phyloP scores from a whole-genome alignment of 2,329 filamentous ascomycete genomes.

The Epichloe sibirici region DNA sequence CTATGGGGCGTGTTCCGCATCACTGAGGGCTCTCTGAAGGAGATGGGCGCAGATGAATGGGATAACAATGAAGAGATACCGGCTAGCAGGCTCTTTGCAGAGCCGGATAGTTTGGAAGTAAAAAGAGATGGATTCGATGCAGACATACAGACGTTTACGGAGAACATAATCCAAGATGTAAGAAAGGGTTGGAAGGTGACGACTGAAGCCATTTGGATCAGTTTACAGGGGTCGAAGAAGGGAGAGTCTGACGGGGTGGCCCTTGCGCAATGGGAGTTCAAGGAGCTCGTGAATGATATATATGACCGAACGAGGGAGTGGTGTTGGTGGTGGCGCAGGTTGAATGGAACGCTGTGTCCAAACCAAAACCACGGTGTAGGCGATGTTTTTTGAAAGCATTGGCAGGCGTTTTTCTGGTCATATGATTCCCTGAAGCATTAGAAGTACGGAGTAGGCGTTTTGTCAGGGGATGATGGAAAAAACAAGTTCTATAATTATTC shows the following conservation, averaged over 20 bases:
- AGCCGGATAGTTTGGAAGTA: conserved; percentile 6
- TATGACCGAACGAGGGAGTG: conserved; percentile 20
- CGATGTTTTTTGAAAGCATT: conserved; percentile 6
- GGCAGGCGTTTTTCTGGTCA: not conserved
- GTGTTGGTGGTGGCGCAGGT: conserved; percentile 20
- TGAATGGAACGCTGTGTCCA: not conserved
- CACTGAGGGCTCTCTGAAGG: conserved; percentile 11
- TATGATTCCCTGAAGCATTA: not conserved
- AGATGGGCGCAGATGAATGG: conserved; percentile 6
- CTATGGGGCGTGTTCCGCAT: conserved; percentile 9
- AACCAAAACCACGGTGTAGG: not conserved
- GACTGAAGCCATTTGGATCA: conserved; percentile 22
- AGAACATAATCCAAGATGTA: conserved; percentile 32
- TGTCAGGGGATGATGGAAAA: not conserved
- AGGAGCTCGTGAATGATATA: conserved; percentile 20
- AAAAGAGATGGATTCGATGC: conserved; percentile 9
- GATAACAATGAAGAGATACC: conserved; percentile 9
- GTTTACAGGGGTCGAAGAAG: conserved; percentile 26
- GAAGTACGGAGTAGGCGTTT: not conserved
- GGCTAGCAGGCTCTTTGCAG: conserved; percentile 13
- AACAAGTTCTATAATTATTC: too few relatives aligned
- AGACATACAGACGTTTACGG: conserved; percentile 27
- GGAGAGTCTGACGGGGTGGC: conserved; percentile 20
- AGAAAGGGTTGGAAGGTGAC: conserved; percentile 30
- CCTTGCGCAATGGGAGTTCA: conserved; percentile 19